Evolutionary conservation across 2,329 filamentous ascomycete genomes (phyloP).

Genomic region (Monosporascus ibericus): DNA sequence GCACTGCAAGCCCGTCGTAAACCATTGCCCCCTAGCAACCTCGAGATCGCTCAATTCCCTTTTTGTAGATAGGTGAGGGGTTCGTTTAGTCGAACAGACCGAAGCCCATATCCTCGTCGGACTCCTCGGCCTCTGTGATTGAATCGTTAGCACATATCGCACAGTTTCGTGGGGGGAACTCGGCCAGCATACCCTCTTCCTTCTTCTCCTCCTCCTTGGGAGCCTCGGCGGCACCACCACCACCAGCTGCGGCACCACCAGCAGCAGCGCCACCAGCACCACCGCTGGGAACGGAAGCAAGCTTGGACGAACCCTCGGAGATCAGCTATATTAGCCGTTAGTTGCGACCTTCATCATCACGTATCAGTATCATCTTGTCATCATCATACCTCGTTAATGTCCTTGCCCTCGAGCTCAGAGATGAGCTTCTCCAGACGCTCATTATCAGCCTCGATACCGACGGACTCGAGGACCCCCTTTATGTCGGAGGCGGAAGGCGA

Average conservation of each 20-base stretch:
- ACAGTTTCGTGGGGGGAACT: neutral
- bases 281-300: slow-evolving; percentile 94
- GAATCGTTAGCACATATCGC: slow-evolving; percentile 3
- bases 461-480: slow-evolving; percentile 83
- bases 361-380: no score
- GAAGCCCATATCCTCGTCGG: slow-evolving; percentile 72
- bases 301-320: slow-evolving; percentile 81
- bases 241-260: slow-evolving; percentile 58
- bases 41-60: slow-evolving; percentile 20
- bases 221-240: slow-evolving; percentile 58
- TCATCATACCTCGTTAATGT: slow-evolving; percentile 77
- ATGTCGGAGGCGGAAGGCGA: slow-evolving; percentile 80
- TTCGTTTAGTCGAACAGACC: slow-evolving; percentile 67
- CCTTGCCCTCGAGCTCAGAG: slow-evolving; percentile 85
- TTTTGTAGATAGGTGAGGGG: slow-evolving; percentile 12
- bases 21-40: slow-evolving; percentile 20
- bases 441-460: slow-evolving; percentile 88
- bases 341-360: slow-evolving; percentile 1
- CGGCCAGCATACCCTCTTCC: slow-evolving; percentile 66
- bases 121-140: slow-evolving; percentile 56
- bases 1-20: slow-evolving; percentile 21
- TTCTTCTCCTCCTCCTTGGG: slow-evolving; percentile 63
- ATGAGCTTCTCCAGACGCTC: slow-evolving; percentile 84
- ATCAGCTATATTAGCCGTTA: slow-evolving; percentile 62
- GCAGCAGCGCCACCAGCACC: slow-evolving; percentile 69